A percentile compares a stretch with the other conserved stretches of the same genome.
phyloP scores from a whole-genome alignment of 345 rosid genomes.

The Erysimum cheiranthoides region DNA sequence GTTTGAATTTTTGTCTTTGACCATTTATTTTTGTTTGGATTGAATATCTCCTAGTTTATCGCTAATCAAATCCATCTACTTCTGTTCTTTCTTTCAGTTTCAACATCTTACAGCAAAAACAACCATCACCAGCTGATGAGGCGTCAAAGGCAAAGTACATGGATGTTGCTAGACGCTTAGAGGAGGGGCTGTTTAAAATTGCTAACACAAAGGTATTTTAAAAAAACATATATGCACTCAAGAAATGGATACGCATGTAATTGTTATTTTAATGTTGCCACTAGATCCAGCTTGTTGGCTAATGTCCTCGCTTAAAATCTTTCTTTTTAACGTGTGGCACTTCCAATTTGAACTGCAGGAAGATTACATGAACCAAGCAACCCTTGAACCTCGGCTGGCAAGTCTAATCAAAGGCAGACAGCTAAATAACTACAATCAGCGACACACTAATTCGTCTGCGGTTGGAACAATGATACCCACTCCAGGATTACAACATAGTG shows the following conservation, averaged over 20 bases:
- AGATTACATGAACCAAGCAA: constrained; percentile 75
- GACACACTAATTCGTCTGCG: constrained; percentile 67
- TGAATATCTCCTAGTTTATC: constrained; percentile 18
- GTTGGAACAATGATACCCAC: constrained; percentile 94
- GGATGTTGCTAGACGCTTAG: constrained; percentile 85
- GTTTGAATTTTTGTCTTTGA: background rate
- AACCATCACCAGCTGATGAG: constrained; percentile 55
- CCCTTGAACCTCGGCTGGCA: constrained; percentile 76
- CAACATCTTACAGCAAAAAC: constrained; percentile 58
- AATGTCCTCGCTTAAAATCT: background rate
- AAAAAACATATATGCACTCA: background rate
- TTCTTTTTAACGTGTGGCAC: background rate
- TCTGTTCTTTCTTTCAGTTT: constrained; percentile 49
- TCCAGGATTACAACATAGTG: constrained; percentile 81
- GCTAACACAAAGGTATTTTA: constrained; percentile 72
- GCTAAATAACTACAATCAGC: constrained; percentile 58
- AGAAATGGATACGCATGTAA: background rate
- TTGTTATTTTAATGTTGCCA: background rate
- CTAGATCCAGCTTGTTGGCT: constrained; percentile 24
- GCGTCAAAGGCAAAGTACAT: constrained; percentile 54
- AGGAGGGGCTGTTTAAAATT: constrained; percentile 77
- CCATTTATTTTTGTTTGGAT: constrained; percentile 1
- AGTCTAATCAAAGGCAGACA: constrained; percentile 54
- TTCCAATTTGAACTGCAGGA: constrained; percentile 55
- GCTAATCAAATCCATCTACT: background rate